Evolutionary conservation across 1,139 yeast species (phyloP), one percentile per base, ranked within the genome.

Genomic region (Scheffersomyces illinoinensis): DNA sequence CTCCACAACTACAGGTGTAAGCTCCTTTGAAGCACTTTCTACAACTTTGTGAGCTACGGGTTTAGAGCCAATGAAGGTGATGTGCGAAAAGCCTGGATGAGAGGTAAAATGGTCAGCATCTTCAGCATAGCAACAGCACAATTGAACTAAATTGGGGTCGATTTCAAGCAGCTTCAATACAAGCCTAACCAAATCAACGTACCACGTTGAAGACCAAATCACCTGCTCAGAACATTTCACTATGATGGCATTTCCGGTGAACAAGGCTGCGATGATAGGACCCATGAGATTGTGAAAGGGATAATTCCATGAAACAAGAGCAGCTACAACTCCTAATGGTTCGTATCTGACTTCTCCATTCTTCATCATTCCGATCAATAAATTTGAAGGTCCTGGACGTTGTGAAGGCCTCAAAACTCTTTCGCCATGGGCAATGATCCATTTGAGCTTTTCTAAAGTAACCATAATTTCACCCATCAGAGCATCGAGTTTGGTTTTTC

Each of bases 191-290:
- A 95, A 79, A 49, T 73, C 75, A 54, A 90, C 81, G 69, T 89
- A 95, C 81, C 90, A 90, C 61, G 82, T 85, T 8, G 97, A 90
- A 14, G 97, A 91, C 98, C 98, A 95, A 49, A 91, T 90, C 2
- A 95, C 98, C 68, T 92, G 91, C 73, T 95, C 99, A 4, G 97
- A 91, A 74, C 99, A 93, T 72, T 95, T 95, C 56, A 95, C 88
- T 5, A 95, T 87, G 57, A 93, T 88, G 14, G 95, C 93, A 71
- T 95, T 93, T 7, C 99, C 99, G 5, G 97, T 86, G 71, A 93
- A 91, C 33, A 95, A 75, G 0, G 96, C 85, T 1, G 98, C 96
- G 60, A 93, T 87, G 0, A 93, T 80, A 1, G 99, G 99, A 1
- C 98, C 98, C 84, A 95, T 78, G 57, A 93, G 77, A 72, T 95